A percentile compares a stretch with the other conserved stretches of the same genome.
These are phyloP conservation scores for Pleurotus djamor DNA, from an alignment of 768 basidiomycete species.

Conservation along the genomic window DNA sequence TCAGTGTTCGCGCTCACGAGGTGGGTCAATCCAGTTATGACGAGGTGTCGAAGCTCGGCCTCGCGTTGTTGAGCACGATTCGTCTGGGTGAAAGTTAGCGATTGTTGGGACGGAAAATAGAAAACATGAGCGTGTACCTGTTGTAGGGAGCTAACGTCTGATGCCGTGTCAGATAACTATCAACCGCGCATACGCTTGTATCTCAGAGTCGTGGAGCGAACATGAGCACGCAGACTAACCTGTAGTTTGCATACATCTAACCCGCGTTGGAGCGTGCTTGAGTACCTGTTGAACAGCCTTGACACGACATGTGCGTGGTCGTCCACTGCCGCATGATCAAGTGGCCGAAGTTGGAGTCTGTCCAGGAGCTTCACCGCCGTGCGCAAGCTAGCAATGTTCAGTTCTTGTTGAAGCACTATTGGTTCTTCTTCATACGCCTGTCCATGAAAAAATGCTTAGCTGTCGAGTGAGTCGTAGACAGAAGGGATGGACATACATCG, in stretches of 20 bases:
- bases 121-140: constrained; percentile 28
- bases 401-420: constrained; percentile 48
- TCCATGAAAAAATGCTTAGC: background rate
- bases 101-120: background rate
- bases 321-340: constrained; percentile 53
- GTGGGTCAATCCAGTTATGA: constrained; percentile 79
- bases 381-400: constrained; percentile 74
- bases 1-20: constrained; percentile 84
- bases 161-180: constrained; percentile 47
- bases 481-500: constrained; percentile 34
- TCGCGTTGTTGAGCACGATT: constrained; percentile 45
- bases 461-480: background rate
- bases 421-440: constrained; percentile 35
- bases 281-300: constrained; percentile 78
- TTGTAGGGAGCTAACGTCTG: constrained; percentile 45
- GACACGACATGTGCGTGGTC: constrained; percentile 71
- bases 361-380: constrained; percentile 76
- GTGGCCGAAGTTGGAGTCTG: constrained; percentile 61
- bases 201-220: background rate
- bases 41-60: constrained; percentile 68
- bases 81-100: constrained; percentile 26
- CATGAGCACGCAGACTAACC: constrained; percentile 24
- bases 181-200: background rate
- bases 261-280: constrained; percentile 59
- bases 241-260: constrained; percentile 54